Evolutionary conservation across 441 rosid species (phyloP), one percentile per base, ranked within the genome.

Genomic region (Gossypium laxum): DNA sequence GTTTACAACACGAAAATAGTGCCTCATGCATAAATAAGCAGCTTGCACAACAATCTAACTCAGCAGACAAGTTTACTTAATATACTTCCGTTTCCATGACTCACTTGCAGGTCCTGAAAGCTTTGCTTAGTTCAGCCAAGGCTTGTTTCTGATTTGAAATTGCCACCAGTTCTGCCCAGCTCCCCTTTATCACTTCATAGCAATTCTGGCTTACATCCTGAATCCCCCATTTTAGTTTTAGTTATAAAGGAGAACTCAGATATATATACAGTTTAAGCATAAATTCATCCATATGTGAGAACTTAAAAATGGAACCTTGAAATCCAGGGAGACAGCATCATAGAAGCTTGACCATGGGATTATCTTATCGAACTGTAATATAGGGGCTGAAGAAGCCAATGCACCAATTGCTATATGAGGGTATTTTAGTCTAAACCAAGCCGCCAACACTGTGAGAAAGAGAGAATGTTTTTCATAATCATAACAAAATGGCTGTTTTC

Each of bases 351-450:
- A 78, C 79, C 82, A 73, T 8, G 91, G 92, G 72, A 87, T 81
- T 1, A 87, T 83, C 66, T 84, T 81, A 74, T 90, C 93, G 26
- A 91, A 89, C 72, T 88, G 88, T 58, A 91, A 66, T 72, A 91
- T 78, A 19, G 93, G 93, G 24, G 93, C 92, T 4, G 91, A 91
- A 47, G 96, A 87, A 61, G 94, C 92, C 77, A 87, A 71, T 17
- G 96, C 92, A 64, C 90, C 96, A 11, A 88, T 71, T 15, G 91
- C 83, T 75, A 89, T 75, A 71, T 89, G 94, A 1, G 94, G 91
- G 72, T 89, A 87, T 74, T 91, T 91, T 64, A 88, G 75, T 73
- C 96, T 87, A 75, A 90, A 90, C 93, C 93, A 87, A 0, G 93
- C 84, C 34, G 93, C 96, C 74, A 90, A 71, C 96, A 87, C 96